Conservation (phyloP, 2,329 filamentous ascomycete genomes). For the Colletotrichum acutatum region DNA sequence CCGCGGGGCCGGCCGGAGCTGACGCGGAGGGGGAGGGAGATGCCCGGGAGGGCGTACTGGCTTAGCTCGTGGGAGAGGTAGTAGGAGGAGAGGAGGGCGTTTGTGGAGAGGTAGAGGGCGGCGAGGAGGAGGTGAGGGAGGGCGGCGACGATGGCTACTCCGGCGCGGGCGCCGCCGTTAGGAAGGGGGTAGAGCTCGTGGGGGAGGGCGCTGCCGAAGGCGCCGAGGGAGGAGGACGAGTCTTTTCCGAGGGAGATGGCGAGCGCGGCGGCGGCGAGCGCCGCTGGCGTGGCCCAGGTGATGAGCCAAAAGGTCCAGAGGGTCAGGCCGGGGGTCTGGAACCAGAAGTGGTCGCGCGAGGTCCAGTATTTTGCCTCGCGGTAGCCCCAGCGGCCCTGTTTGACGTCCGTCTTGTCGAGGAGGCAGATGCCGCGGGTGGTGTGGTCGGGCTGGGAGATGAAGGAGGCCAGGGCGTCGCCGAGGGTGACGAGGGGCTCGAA, state of each 20-base stretch:
- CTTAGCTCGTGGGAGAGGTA: conserved; percentile 63
- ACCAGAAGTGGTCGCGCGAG: conserved; percentile 55
- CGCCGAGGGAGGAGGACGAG: conserved; percentile 45
- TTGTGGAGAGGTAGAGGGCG: conserved; percentile 58
- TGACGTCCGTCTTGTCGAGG: conserved; percentile 58
- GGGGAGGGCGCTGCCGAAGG: conserved; percentile 51
- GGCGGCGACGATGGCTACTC: conserved; percentile 52
- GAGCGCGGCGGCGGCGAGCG: conserved; percentile 52
- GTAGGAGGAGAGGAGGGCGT: conserved; percentile 59
- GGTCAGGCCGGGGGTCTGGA: conserved; percentile 52
- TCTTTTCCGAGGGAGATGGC: conserved; percentile 46
- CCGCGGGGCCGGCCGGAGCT: conserved; percentile 56
- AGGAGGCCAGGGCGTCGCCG: conserved; percentile 62
- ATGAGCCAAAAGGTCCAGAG: conserved; percentile 55
- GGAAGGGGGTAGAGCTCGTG: conserved; percentile 46
- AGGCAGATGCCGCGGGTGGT: conserved; percentile 57
- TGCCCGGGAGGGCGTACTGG: conserved; percentile 51
- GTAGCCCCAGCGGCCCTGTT: conserved; percentile 54
- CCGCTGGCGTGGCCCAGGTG: conserved; percentile 51
- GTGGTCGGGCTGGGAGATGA: conserved; percentile 57
- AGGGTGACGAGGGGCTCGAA: conserved; percentile 60
- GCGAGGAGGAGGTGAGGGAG: conserved; percentile 62
- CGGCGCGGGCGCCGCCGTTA: conserved; percentile 39
- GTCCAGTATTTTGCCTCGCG: conserved; percentile 56
- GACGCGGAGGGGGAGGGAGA: conserved; percentile 53